Base-by-base conservation (phyloP, 2,329 filamentous ascomycete species). In the Orbilia brochopaga region DNA sequence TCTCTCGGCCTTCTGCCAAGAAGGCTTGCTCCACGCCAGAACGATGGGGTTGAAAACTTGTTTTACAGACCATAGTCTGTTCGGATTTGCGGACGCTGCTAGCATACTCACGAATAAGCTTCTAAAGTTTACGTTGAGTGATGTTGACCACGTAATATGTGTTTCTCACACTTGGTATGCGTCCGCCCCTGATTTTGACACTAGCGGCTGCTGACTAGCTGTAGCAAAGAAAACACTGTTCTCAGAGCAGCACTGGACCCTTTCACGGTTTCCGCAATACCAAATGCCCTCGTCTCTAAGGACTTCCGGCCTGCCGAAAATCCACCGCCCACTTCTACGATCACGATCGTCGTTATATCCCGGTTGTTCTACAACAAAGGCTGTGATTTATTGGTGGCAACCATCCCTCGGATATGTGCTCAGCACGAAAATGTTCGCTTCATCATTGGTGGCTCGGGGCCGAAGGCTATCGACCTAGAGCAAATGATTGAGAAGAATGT, bases 341-440 rank as follows among this genome's bases (percentile, higher is more conserved):
- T 99, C 77, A 97, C 92, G 6, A 97, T 99, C 67, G 91, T 99
- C 1, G 93, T 99, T 19, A 96, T 99, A 73, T 97, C 92, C 7
- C 91, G 94, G 19, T 86, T 99, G 0, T 99, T 97, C 80, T 97
- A 97, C 81, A 99, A 99, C 81, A 99, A 99, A 79, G 94, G 94
- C 69, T 97, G 91, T 0, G 95, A 99, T 79, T 86, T 99, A 0
- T 85, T 99, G n/a, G 96, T 96, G 23, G 94, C 93, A 10, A 91
- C 92, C 2, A 96, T 99, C 60, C 94, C 94, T 0, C 88, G 92
- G 53, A 96, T 99, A 59, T 85, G 97, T 27, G 89, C 91, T 55
- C 86, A 88, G 13, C 90, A 99, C 78, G 90, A 91, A 0, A 95
- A 97, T 78, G 94, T 96, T 0, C 90, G 92, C 65, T 99, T 99